Base-by-base conservation (phyloP, 371 early-diverging fungal genomes). In the Mucor racemosus region DNA sequence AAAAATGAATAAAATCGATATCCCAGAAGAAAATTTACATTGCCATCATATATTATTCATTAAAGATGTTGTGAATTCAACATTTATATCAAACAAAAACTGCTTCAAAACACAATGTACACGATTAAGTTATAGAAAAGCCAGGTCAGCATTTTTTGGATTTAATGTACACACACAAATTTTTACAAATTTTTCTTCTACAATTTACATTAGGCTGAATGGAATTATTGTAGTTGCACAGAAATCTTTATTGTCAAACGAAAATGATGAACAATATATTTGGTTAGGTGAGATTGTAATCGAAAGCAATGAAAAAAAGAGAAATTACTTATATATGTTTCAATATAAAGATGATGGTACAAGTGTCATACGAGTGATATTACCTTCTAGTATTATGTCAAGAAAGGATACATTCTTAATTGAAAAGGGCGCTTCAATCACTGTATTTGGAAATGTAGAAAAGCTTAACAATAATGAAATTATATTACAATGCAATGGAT, bases 291-390 rank as follows among this genome's bases (percentile, higher is more conserved):
- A 64, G 60, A 33, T 13, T 48, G 48, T 21, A 4, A 10, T 21
- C 7, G 48, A 48, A 48, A 9, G 4, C 2, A 10, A 48, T 7
- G 42, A n/a, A 42, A 42, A 6, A 15, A 10, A 41, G 14, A 41
- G 41, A 42, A 11, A 1, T 40, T 13, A 40, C 13, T 15, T 42
- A 9, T n/a, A 42, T 48, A 44, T 26, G 21, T 4, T 55, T 31
- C n/a, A 42, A 7, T 34, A 35, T 14, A 50, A 41, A 72, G 72
- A 72, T 39, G 72, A 72, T 65, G 67, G 72, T n/a, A 72, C 72
- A 58, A 57, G 48, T 33, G 60, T 63, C 0, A 68, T 72, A n/a
- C 26, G 39, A n/a, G 60, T 59, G 7, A 58, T 61, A 17, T 34
- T 72, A 38, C 35, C 62, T 5, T 34, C 19, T 21, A 6, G 7